A percentile compares a stretch with the other conserved stretches of the same genome.
phyloP scores from a whole-genome alignment of 495 filamentous ascomycete species.

The Xylaria sp. region DNA sequence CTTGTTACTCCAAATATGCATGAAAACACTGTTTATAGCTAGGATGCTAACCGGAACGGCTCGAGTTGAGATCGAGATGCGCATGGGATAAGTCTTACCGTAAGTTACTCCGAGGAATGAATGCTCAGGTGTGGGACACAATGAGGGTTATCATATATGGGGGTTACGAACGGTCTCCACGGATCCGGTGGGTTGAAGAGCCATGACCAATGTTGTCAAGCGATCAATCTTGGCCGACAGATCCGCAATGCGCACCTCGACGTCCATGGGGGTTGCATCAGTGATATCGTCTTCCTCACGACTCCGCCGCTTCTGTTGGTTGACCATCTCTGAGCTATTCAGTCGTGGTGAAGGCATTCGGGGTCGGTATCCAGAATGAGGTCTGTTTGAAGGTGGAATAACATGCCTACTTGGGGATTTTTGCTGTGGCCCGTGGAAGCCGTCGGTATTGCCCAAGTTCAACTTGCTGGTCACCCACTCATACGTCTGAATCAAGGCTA shows the following conservation, averaged over 20 bases:
- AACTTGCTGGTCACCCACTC: conserved; percentile 50
- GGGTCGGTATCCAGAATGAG: conserved; percentile 30
- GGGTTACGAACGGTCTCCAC: conserved; percentile 29
- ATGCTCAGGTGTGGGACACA: background rate
- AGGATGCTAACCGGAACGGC: background rate
- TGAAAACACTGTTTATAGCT: background rate
- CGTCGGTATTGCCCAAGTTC: conserved; percentile 34
- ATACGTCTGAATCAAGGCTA: conserved; percentile 56
- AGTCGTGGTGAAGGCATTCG: conserved; percentile 30
- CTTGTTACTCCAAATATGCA: background rate
- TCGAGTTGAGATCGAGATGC: background rate
- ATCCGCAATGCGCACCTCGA: conserved; percentile 54
- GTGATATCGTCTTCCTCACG: conserved; percentile 37
- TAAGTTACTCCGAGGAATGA: background rate
- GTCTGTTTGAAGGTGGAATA: conserved; percentile 21
- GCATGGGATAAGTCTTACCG: background rate
- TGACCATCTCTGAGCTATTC: conserved; percentile 31
- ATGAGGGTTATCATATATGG: background rate
- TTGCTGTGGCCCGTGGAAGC: conserved; percentile 45
- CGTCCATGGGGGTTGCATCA: conserved; percentile 43
- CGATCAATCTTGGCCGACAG: conserved; percentile 56
- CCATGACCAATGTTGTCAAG: conserved; percentile 50
- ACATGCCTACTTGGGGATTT: conserved; percentile 23
- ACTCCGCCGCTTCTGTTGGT: conserved; percentile 23
- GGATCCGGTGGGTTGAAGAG: conserved; percentile 42